phyloP scores from a whole-genome alignment of 192 early-diverging fungal genomes.

The Umbelopsis vinacea region DNA sequence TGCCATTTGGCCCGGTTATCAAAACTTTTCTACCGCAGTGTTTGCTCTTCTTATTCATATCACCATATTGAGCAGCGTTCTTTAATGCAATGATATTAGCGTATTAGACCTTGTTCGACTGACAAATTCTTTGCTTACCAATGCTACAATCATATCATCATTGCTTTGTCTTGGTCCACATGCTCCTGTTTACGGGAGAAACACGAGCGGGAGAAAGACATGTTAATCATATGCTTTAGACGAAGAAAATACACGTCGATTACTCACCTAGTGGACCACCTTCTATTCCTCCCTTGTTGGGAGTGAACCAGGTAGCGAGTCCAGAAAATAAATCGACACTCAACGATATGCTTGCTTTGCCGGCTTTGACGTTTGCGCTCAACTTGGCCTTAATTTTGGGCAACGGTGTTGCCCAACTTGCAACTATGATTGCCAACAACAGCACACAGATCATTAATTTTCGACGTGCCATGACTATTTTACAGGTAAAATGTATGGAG shows the following conservation, averaged over 20 bases:
- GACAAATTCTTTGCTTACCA: constrained; percentile 12
- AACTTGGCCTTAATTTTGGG: background rate
- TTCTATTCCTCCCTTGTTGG: background rate
- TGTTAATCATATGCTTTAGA: background rate
- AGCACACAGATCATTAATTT: background rate
- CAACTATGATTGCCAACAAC: background rate
- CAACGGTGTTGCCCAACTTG: background rate
- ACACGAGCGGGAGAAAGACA: background rate
- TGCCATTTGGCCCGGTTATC: constrained; percentile 40
- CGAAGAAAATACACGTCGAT: background rate
- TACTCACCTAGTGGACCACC: constrained; percentile 1
- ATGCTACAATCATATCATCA: constrained; percentile 29
- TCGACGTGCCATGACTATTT: background rate
- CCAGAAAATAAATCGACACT: background rate
- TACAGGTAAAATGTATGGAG: background rate
- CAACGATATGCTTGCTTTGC: background rate
- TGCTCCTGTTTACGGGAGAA: constrained; percentile 21
- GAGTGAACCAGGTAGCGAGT: constrained; percentile 3
- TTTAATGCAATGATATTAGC: background rate
- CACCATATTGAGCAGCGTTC: constrained; percentile 44
- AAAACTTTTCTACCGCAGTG: constrained; percentile 44
- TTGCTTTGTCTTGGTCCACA: constrained; percentile 30
- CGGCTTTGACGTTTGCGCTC: background rate
- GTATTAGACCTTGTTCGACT: background rate
- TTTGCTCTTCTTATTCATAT: constrained; percentile 35